Base-by-base conservation (phyloP, 1,284 basidiomycete species). In the Sporisorium sorghi region DNA sequence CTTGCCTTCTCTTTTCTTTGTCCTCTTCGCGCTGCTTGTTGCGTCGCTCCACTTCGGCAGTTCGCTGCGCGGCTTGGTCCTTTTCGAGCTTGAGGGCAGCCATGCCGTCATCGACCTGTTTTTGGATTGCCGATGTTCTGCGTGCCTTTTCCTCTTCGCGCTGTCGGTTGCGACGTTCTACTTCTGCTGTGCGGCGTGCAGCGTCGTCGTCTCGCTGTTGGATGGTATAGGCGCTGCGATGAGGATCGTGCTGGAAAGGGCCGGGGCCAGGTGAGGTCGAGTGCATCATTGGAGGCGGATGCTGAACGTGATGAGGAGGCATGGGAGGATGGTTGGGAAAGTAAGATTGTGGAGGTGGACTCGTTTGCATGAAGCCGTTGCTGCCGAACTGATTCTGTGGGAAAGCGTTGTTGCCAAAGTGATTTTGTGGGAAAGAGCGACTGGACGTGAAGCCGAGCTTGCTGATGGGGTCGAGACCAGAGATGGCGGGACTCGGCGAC, bases 401-500 rank as follows among this genome's bases (percentile, higher is more conserved):
- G 28, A 9, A 30, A n/a, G n/a, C n/a, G n/a, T n/a, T n/a, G n/a
- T n/a, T n/a, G n/a, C n/a, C n/a, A n/a, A n/a, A n/a, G n/a, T n/a
- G 33, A 14, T 7, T 14, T 24, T 37, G 60, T 12, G 43, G 17
- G 9, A 37, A 59, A 19, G 52, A 17, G 37, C 57, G 61, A 24
- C 50, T 52, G 1, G 60, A 63, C 8, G 60, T 37, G 35, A 63
- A 56, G 5, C 60, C 61, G 11, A 70, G 60, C 30, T 63, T 60
- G 49, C 61, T 70, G 52, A 70, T 58, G 5, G 67, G 67, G 51
- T 70, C 67, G 5, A 52, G n/a, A 1, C 61, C 60, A 14, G 67
- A 70, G 0, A 64, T 24, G 14, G 57, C 48, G 10, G 53, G 23
- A 11, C 44, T 49, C 10, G 64, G 39, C 7, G 54, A 44, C 26